A percentile compares a stretch with the other conserved stretches of the same genome.
phyloP scores from a whole-genome alignment of 2,329 filamentous ascomycete species.

The Fusarium sp. region DNA sequence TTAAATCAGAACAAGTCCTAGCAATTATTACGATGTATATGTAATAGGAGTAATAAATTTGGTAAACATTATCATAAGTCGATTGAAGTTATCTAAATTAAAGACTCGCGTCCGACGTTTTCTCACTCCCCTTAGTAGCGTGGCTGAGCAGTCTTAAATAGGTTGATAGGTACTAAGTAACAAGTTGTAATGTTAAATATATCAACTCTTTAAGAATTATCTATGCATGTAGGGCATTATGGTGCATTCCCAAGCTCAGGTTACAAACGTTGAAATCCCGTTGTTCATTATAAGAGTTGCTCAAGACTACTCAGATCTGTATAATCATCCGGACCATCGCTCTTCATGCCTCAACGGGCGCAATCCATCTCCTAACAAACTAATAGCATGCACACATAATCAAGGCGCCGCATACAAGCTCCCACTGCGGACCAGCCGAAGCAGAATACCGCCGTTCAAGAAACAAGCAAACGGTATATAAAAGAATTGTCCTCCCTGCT shows the following conservation, averaged over 20 bases:
- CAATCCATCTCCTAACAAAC: conserved; percentile 32
- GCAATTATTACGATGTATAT: too few relatives aligned
- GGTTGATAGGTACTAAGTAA: too few relatives aligned
- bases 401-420: conserved; percentile 44
- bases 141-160: too few relatives aligned
- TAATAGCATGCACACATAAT: conserved; percentile 44
- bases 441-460: conserved; percentile 49
- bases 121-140: too few relatives aligned
- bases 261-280: conserved; percentile 35
- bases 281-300: conserved; percentile 42
- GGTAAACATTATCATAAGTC: too few relatives aligned
- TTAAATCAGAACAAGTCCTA: too few relatives aligned
- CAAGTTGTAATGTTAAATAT: neutral
- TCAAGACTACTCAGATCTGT: conserved; percentile 30
- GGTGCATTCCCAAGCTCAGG: neutral
- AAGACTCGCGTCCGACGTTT: too few relatives aligned
- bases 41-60: too few relatives aligned
- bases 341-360: conserved; percentile 39
- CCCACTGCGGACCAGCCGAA: conserved; percentile 55
- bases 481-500: conserved; percentile 39
- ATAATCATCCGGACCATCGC: conserved; percentile 37
- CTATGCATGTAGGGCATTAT: neutral
- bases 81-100: too few relatives aligned
- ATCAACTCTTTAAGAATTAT: neutral
- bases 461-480: conserved; percentile 49